Evolutionary conservation across 495 filamentous ascomycete species (phyloP).

Genomic region (Tetracladium marchalianum): DNA sequence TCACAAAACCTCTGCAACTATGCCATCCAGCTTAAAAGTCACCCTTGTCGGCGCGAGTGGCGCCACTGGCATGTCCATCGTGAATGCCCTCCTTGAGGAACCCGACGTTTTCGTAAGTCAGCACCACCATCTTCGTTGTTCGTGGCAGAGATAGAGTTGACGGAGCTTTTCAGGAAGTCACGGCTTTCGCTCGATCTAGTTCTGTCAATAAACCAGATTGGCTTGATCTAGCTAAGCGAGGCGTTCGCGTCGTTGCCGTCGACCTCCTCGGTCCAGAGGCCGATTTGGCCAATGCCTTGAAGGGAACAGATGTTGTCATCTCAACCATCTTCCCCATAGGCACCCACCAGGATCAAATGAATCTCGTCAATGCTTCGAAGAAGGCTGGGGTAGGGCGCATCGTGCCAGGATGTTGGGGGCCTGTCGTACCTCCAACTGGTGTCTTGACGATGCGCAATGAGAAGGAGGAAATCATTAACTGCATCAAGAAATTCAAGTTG

Average conservation of each 20-base stretch:
- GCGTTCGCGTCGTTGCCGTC: background rate
- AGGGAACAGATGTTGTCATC: slow-evolving; percentile 43
- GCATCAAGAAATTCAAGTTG: slow-evolving; percentile 37
- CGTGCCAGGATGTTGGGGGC: slow-evolving; percentile 43
- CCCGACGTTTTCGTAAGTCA: no score
- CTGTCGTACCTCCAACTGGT: slow-evolving; percentile 38
- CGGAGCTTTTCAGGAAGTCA: slow-evolving; percentile 43
- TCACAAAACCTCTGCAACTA: no score
- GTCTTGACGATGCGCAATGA: slow-evolving; percentile 13
- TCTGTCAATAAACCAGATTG: slow-evolving; percentile 38
- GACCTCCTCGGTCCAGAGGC: background rate
- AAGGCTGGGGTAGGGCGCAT: slow-evolving; percentile 46
- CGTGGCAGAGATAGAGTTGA: no score
- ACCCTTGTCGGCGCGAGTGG: slow-evolving; percentile 23
- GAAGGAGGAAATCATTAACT: slow-evolving; percentile 19
- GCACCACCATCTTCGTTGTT: no score
- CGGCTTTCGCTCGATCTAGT: slow-evolving; percentile 35
- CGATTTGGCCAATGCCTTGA: no score
- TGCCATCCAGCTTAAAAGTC: no score
- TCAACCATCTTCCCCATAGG: slow-evolving; percentile 36
- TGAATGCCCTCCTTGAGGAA: slow-evolving; percentile 19
- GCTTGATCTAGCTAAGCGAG: background rate
- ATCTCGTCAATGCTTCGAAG: slow-evolving; percentile 44
- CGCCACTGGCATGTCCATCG: slow-evolving; percentile 19
- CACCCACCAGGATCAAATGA: slow-evolving; percentile 37